A percentile compares a stretch with the other conserved stretches of the same genome.
Conservation (phyloP, 2,329 filamentous ascomycete species). For the Parastagonospora nodorum region DNA sequence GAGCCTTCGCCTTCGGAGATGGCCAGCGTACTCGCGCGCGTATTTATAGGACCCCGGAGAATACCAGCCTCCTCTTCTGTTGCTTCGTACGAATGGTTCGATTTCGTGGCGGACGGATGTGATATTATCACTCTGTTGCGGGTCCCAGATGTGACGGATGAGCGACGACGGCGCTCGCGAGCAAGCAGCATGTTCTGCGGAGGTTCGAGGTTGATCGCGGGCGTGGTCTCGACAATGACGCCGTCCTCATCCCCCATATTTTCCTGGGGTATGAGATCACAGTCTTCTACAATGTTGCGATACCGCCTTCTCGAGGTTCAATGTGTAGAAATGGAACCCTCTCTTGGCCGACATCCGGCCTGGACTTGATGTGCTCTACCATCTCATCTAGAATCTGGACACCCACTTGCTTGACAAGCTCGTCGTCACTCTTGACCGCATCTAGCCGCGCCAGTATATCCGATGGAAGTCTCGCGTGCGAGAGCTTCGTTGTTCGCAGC, state of each 20-base stretch:
- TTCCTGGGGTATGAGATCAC: constrained; percentile 73
- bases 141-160: constrained; percentile 81
- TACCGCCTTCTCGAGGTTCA: constrained; percentile 95
- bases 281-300: constrained; percentile 90
- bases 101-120: constrained; percentile 61
- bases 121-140: constrained; percentile 87
- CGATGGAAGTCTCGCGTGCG: constrained; percentile 80
- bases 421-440: constrained; percentile 76
- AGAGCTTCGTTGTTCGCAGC: constrained; percentile 90
- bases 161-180: constrained; percentile 64
- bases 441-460: constrained; percentile 72
- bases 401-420: constrained; percentile 78
- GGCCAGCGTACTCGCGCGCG: constrained; percentile 81
- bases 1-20: constrained; percentile 93
- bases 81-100: constrained; percentile 62
- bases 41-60: constrained; percentile 73
- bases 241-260: constrained; percentile 43
- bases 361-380: constrained; percentile 75
- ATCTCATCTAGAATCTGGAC: constrained; percentile 85
- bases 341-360: constrained; percentile 49
- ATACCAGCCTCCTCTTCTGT: constrained; percentile 77
- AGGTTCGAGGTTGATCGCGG: constrained; percentile 37
- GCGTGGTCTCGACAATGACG: constrained; percentile 55
- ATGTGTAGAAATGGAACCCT: constrained; percentile 96
- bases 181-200: constrained; percentile 31